Conservation (phyloP, 176 grass and related monocot species). For the Pontederia paniculata region DNA sequence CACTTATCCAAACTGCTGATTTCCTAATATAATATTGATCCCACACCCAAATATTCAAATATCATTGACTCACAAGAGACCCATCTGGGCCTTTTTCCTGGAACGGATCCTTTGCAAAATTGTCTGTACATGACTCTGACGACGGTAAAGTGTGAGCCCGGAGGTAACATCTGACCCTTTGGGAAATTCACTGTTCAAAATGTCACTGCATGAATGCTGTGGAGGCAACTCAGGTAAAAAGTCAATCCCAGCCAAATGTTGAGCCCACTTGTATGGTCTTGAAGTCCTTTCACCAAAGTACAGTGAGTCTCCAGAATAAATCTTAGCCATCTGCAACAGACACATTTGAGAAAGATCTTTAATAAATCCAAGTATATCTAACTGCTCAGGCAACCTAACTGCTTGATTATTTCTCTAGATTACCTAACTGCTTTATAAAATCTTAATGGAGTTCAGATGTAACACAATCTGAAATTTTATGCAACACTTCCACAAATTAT, state of each 20-base stretch:
- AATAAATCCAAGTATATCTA: too few species aligned
- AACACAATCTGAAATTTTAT: too few species aligned
- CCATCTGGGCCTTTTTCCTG: conserved; percentile 67
- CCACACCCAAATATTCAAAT: conserved; percentile 36
- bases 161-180: conserved; percentile 53
- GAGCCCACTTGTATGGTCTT: conserved; percentile 93
- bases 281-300: conserved; percentile 65
- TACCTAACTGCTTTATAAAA: too few species aligned
- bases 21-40: conserved; percentile 27
- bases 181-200: conserved; percentile 25
- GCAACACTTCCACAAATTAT: too few species aligned
- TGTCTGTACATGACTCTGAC: conserved; percentile 59
- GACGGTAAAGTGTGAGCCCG: conserved; percentile 56
- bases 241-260: conserved; percentile 90
- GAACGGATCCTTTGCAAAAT: conserved; percentile 94
- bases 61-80: conserved; percentile 90
- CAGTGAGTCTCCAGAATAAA: conserved; percentile 51
- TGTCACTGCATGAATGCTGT: conserved; percentile 17
- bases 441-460: too few species aligned
- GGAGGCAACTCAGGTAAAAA: conserved; percentile 77
- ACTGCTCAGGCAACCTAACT: too few species aligned
- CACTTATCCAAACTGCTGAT: conserved; percentile 21
- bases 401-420: too few species aligned
- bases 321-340: conserved; percentile 63
- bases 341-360: too few species aligned